Conservation (phyloP, 768 basidiomycete species). For the Hypsizygus marmoreus region DNA sequence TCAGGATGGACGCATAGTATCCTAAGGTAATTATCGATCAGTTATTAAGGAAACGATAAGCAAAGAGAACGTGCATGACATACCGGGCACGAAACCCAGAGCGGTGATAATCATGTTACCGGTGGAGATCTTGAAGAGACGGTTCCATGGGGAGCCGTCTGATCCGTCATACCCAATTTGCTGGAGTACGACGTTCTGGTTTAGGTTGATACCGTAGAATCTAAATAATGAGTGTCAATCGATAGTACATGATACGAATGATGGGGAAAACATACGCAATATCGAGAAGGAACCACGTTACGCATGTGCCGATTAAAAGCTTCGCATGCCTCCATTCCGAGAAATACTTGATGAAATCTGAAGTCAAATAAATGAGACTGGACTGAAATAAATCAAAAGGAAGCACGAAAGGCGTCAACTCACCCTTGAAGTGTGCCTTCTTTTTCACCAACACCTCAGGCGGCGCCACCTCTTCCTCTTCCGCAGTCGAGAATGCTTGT, state of each 20-base stretch:
- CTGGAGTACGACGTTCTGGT: constrained; percentile 77
- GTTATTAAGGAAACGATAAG: neutral
- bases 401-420: constrained; percentile 1
- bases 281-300: constrained; percentile 78
- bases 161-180: constrained; percentile 69
- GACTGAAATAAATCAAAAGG: neutral
- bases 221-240: constrained; percentile 28
- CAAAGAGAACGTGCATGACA: neutral
- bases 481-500: neutral
- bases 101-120: constrained; percentile 74
- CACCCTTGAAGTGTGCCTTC: constrained; percentile 56
- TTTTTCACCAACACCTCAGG: constrained; percentile 33
- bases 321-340: constrained; percentile 72
- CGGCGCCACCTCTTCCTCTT: constrained; percentile 12
- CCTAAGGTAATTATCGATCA: no score
- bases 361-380: neutral
- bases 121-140: constrained; percentile 65
- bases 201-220: constrained; percentile 74
- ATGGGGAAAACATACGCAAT: constrained; percentile 48
- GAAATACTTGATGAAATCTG: constrained; percentile 70
- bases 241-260: neutral
- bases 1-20: constrained; percentile 69
- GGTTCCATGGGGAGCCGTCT: constrained; percentile 58
- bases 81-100: constrained; percentile 77
- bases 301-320: constrained; percentile 64